phyloP scores from a whole-genome alignment of 371 early-diverging fungal genomes.

The Circinella umbellata region DNA sequence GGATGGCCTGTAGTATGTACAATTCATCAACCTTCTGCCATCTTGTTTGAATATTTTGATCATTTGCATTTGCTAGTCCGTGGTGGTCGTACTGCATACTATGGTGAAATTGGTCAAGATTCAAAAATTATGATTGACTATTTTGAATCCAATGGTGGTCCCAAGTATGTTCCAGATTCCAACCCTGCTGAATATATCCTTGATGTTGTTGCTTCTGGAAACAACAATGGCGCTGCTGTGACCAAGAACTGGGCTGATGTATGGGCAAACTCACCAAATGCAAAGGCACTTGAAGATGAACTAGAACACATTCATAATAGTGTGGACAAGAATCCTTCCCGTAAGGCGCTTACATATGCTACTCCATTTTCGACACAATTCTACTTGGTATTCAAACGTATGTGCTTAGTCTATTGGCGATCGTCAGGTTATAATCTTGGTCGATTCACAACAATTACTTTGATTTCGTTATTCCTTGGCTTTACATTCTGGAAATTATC shows the following conservation, averaged over 20 bases:
- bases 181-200: constrained; percentile 74
- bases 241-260: constrained; percentile 53
- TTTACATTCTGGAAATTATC: constrained; percentile 62
- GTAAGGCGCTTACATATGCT: constrained; percentile 30
- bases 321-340: constrained; percentile 21
- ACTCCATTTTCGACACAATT: constrained; percentile 40
- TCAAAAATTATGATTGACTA: constrained; percentile 55
- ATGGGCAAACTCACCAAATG: constrained; percentile 50
- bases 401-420: constrained; percentile 60
- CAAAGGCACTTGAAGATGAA: constrained; percentile 27
- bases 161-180: constrained; percentile 48
- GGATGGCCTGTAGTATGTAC: constrained; percentile 66
- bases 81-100: constrained; percentile 62
- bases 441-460: constrained; percentile 41
- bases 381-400: constrained; percentile 47
- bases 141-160: constrained; percentile 61
- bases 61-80: constrained; percentile 63
- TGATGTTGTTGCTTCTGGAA: constrained; percentile 46
- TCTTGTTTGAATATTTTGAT: constrained; percentile 68
- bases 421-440: constrained; percentile 62
- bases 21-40: constrained; percentile 69
- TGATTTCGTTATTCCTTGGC: constrained; percentile 52
- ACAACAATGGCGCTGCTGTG: constrained; percentile 29
- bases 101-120: constrained; percentile 62
- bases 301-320: constrained; percentile 28